These are phyloP conservation scores for Datisca glomerata DNA, from an alignment of 306 rosid genomes.

Conservation along the genomic window DNA sequence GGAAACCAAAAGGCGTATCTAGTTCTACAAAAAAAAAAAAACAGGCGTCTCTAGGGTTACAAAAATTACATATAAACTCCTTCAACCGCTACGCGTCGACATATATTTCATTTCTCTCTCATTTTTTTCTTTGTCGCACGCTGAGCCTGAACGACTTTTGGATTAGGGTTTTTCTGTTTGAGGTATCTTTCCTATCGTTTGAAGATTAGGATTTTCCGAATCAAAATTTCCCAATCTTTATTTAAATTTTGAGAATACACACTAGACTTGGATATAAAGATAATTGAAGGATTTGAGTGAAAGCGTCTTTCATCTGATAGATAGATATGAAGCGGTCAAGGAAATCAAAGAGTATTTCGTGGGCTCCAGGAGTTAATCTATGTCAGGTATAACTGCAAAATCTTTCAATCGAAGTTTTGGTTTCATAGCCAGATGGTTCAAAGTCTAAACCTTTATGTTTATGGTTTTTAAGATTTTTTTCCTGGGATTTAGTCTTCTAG, in stretches of 20 bases:
- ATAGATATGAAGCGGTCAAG: conserved; percentile 65
- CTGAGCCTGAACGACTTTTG: not conserved
- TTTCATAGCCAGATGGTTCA: not conserved
- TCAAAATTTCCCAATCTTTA: no score
- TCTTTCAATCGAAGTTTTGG: conserved; percentile 19
- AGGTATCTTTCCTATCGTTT: no score
- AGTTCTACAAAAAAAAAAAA: no score
- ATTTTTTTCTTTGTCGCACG: no score
- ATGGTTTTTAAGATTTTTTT: not conserved
- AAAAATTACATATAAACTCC: no score
- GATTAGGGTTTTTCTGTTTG: not conserved
- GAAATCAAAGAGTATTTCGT: conserved; percentile 48
- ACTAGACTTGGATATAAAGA: no score
- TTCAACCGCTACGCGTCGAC: no score
- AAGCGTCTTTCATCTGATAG: conserved; percentile 29
- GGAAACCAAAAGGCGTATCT: no score
- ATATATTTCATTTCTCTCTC: no score
- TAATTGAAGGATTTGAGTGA: conserved; percentile 7
- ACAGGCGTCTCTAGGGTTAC: no score
- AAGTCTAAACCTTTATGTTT: not conserved
- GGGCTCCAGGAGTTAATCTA: conserved; percentile 56
- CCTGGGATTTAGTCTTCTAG: not conserved
- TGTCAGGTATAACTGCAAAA: conserved; percentile 59
- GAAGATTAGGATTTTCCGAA: no score
- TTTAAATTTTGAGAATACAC: not conserved